Percentiles rank a stretch among this genome's conserved stretches.
phyloP scores from a whole-genome alignment of 768 basidiomycete species.

The Tephrocybe rancida region DNA sequence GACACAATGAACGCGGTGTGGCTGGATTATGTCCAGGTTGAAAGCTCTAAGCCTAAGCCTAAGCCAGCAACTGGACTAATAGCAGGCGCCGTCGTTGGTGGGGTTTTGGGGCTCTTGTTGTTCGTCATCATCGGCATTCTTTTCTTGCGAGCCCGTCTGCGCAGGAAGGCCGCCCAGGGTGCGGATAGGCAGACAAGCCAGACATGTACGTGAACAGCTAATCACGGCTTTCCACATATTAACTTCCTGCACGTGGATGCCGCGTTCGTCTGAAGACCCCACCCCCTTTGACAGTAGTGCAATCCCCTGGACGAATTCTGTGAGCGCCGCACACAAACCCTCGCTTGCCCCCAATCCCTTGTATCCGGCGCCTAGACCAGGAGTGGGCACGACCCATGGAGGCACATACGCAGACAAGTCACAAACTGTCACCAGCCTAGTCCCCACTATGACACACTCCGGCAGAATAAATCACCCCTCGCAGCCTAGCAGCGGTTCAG shows the following conservation, averaged over 20 bases:
- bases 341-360: too few relatives aligned
- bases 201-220: not conserved
- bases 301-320: not conserved
- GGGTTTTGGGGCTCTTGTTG: not conserved
- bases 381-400: not conserved
- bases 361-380: not conserved
- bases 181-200: not conserved
- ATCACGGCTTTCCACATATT: not conserved
- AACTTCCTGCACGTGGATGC: slow-evolving; percentile 3
- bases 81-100: slow-evolving; percentile 1
- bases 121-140: slow-evolving; percentile 1
- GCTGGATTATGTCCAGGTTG: slow-evolving; percentile 11
- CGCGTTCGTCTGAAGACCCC: not conserved
- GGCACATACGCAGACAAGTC: not conserved
- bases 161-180: not conserved
- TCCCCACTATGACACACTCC: not conserved
- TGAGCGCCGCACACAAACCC: not conserved
- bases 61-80: slow-evolving; percentile 1
- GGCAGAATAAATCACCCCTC: not conserved
- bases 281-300: slow-evolving; percentile 1
- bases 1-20: slow-evolving; percentile 7
- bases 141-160: not conserved
- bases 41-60: too few relatives aligned
- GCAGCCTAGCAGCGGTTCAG: not conserved
- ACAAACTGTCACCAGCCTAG: not conserved